These are phyloP conservation scores for Neostapfia colusana DNA, from an alignment of 176 grass and related monocot species.

Conservation along the genomic window DNA sequence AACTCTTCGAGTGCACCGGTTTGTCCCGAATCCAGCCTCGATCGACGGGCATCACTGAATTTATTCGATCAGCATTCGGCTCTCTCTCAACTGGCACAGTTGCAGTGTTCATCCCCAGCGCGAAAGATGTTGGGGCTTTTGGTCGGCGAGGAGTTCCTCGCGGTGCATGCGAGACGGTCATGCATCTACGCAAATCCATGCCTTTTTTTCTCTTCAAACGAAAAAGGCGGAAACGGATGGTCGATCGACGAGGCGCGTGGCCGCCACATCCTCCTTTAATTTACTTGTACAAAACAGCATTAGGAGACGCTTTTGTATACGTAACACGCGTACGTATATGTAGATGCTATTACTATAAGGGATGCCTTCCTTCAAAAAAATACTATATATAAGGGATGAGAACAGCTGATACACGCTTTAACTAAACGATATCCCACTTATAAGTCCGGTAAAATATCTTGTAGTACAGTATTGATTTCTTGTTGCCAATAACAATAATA, in stretches of 20 bases:
- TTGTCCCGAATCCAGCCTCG: neutral
- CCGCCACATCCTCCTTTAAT: neutral
- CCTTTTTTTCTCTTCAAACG: conserved; percentile 21
- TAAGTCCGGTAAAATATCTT: neutral
- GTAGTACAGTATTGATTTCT: neutral
- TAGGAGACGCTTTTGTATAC: neutral
- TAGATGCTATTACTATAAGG: too few relatives aligned
- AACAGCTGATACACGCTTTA: neutral
- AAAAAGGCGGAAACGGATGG: conserved; percentile 14
- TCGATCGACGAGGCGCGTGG: conserved; percentile 21
- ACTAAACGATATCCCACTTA: neutral
- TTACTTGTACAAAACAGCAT: neutral
- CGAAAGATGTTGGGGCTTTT: neutral
- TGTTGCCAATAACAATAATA: neutral
- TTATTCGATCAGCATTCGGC: neutral
- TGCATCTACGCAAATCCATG: neutral
- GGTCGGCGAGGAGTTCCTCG: neutral
- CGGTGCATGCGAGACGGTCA: neutral
- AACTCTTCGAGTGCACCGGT: neutral
- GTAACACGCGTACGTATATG: neutral
- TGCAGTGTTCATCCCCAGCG: neutral
- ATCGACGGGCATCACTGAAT: neutral
- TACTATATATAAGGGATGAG: neutral
- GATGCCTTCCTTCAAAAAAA: too few relatives aligned
- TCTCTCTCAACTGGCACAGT: neutral